These are phyloP conservation scores for Capsaspora owczarzaki DNA, from an alignment of 78 protist genomes.

Conservation along the genomic window DNA sequence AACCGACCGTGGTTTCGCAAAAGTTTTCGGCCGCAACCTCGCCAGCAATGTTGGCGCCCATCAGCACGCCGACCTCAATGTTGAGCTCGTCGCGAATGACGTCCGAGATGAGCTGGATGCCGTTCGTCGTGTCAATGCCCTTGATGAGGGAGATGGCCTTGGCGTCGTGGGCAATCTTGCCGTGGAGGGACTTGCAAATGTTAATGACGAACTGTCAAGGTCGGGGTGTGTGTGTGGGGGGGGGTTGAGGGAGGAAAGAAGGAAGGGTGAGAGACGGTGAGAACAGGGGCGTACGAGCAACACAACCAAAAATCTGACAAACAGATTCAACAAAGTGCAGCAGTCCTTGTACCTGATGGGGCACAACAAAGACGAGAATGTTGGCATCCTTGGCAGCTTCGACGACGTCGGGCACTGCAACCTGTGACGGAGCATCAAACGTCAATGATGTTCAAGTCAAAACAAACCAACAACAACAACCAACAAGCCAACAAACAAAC, in stretches of 20 bases:
- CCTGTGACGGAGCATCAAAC: background rate
- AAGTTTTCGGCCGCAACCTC: conserved; percentile 56
- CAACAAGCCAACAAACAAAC: background rate
- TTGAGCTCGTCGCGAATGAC: conserved; percentile 26
- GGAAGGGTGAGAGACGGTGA: background rate
- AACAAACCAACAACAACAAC: background rate
- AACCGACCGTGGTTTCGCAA: conserved; percentile 60
- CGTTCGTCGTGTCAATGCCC: conserved; percentile 22
- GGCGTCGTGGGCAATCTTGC: background rate
- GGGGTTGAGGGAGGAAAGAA: background rate
- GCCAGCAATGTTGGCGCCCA: conserved; percentile 68
- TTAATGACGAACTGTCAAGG: conserved; percentile 34
- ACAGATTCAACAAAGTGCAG: background rate
- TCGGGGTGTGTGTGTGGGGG: no score
- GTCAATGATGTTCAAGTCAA: background rate
- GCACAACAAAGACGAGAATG: conserved; percentile 45
- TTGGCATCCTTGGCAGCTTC: conserved; percentile 32
- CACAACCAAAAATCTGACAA: background rate
- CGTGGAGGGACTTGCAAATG: conserved; percentile 25
- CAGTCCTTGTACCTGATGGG: conserved; percentile 22
- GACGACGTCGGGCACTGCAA: conserved; percentile 34
- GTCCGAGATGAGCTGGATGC: conserved; percentile 35
- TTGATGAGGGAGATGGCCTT: conserved; percentile 61
- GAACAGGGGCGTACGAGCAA: background rate
- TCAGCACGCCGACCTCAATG: conserved; percentile 27